These are phyloP conservation scores for Ambrosia trifida DNA, from an alignment of 129 eudicot species.

Conservation along the genomic window DNA sequence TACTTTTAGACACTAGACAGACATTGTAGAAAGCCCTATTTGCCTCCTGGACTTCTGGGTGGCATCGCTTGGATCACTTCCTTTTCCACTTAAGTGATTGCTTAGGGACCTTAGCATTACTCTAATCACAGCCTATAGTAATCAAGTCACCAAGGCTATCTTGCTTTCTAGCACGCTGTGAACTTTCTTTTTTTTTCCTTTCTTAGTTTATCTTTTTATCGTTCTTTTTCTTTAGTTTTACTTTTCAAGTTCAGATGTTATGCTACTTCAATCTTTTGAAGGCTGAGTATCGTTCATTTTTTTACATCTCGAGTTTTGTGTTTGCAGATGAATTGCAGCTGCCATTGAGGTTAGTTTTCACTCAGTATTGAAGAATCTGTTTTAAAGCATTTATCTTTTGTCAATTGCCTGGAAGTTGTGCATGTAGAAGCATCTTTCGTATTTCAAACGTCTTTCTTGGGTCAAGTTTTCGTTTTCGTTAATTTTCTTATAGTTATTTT, in stretches of 20 bases:
- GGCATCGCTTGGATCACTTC: too few species aligned
- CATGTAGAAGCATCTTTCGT: constrained; percentile 31
- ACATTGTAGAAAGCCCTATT: constrained; percentile 1
- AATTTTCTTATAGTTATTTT: constrained; percentile 17
- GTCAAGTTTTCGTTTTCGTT: constrained; percentile 19
- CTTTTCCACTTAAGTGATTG: too few species aligned
- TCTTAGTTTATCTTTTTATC: too few species aligned
- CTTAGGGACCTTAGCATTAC: too few species aligned
- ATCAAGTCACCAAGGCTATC: not conserved
- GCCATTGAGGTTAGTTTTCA: constrained; percentile 37
- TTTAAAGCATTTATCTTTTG: constrained; percentile 26
- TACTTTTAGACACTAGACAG: not conserved
- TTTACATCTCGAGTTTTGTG: constrained; percentile 39
- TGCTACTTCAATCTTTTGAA: constrained; percentile 13
- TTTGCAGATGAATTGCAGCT: constrained; percentile 50
- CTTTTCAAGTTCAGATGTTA: constrained; percentile 11
- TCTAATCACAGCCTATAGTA: not conserved
- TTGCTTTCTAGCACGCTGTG: constrained; percentile 12
- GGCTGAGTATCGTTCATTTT: constrained; percentile 1
- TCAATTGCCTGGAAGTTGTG: constrained; percentile 36
- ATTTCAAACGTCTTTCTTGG: constrained; percentile 23
- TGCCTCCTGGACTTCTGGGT: too few species aligned
- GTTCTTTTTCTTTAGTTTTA: constrained; percentile 5
- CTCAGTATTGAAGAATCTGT: constrained; percentile 26
- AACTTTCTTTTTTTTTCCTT: constrained; percentile 20